Base-by-base conservation (phyloP, 768 basidiomycete species). In the Boletus insuetus region DNA sequence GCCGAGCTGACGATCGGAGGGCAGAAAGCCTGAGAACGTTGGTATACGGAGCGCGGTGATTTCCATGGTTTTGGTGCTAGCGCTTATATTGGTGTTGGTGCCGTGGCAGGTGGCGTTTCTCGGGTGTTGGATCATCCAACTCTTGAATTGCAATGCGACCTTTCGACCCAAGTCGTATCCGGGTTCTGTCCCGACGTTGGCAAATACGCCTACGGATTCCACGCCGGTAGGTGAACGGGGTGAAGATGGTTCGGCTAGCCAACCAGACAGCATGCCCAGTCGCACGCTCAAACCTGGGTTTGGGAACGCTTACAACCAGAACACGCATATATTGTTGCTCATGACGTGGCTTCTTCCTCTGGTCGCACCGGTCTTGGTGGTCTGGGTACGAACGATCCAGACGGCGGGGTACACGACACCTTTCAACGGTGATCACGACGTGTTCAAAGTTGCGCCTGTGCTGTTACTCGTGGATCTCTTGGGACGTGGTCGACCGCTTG, bases 31-130 rank as follows among this genome's bases (percentile, higher is more conserved):
- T 22, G 75, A 78, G 56, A 71, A 71, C 24, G 47, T 60, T 6
- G 69, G 76, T 24, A 70, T 80, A 45, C 74, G 77, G 56, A 76
- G 76, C 62, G 82, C 81, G 4, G 29, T 86, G 24, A 40, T 84
- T 7, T 87, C 88, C 7, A 80, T 92, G 68, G 59, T 66, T 8
- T 46, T 87, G 19, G 79, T 94, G 34, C 77, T 86, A 48, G 58
- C 80, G 16, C 72, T 86, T n/a, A 85, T 94, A 38, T 80, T 87
- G 55, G 59, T 90, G 38, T 73, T 94, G 49, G 76, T 95, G n/a
- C 94, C 94, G 0, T 93, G 91, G 84, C 94, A 97, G 71, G 89
- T 95, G 11, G 93, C 89, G 6, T 94, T 89, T 71, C 78, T 96
- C 22, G 86, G 90, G 19, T 85, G 85, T 60, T 91, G 91, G 85